Conservation (phyloP, 148 eudicot species). For the Tetragonia tetragonoides region DNA sequence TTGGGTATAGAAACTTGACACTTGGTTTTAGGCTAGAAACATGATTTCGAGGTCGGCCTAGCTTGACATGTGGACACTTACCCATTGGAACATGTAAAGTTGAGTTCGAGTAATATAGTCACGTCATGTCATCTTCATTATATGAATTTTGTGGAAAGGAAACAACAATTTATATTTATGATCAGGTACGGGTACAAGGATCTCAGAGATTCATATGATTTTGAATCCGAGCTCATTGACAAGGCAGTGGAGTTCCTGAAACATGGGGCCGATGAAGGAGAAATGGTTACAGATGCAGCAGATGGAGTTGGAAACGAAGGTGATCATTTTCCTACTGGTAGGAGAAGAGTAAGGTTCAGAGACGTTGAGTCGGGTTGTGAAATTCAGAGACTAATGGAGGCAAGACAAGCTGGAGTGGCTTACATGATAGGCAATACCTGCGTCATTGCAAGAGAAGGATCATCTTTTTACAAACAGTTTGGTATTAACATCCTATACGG, state of each 20-base stretch:
- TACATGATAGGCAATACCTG: constrained; percentile 44
- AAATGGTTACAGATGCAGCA: neutral
- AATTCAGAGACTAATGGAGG: constrained; percentile 27
- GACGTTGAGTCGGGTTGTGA: constrained; percentile 9
- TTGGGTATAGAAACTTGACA: no score
- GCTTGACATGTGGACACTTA: no score
- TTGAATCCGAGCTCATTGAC: constrained; percentile 38
- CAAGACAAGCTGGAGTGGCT: constrained; percentile 38
- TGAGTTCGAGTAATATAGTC: no score
- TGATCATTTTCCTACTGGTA: neutral
- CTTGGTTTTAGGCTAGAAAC: no score
- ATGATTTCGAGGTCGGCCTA: no score
- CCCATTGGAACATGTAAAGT: no score
- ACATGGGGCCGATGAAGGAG: constrained; percentile 5
- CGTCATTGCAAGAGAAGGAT: constrained; percentile 32
- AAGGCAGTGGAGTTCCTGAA: constrained; percentile 29
- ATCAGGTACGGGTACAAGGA: constrained; percentile 54
- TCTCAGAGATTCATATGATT: constrained; percentile 31
- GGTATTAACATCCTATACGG: constrained; percentile 35
- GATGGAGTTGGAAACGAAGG: neutral
- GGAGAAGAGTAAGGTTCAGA: constrained; percentile 30
- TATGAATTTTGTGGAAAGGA: neutral
- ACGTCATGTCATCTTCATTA: no score
- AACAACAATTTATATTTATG: neutral
- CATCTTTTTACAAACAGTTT: constrained; percentile 32